phyloP scores from a whole-genome alignment of 2,329 filamentous ascomycete species.

The Calonectria hongkongensis region DNA sequence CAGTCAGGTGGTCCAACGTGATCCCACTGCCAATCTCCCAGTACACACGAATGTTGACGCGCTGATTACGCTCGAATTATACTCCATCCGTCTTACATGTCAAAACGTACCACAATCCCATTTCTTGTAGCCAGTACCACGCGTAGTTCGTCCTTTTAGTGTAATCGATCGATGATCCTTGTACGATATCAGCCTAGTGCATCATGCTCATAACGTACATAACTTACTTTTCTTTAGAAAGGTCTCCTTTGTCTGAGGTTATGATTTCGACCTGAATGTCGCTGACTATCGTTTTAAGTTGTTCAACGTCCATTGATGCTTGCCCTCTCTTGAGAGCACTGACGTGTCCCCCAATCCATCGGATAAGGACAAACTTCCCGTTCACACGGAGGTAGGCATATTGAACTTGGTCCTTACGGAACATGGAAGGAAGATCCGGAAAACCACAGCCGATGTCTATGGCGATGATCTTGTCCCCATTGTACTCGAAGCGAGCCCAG shows the following conservation, averaged over 20 bases:
- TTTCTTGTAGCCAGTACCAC: too few species aligned
- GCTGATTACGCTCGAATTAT: too few species aligned
- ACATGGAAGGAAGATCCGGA: conserved; percentile 6
- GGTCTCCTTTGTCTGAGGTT: neutral
- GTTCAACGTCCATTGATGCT: neutral
- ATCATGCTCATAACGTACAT: neutral
- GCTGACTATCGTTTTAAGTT: conserved; percentile 10
- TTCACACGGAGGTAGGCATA: conserved; percentile 1
- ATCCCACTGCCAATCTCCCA: too few species aligned
- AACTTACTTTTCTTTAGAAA: neutral
- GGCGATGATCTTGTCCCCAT: conserved; percentile 11
- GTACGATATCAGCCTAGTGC: neutral
- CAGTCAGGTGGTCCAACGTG: too few species aligned
- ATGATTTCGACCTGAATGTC: conserved; percentile 2
- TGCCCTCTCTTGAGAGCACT: neutral
- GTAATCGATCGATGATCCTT: neutral
- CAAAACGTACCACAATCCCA: too few species aligned
- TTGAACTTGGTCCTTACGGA: neutral
- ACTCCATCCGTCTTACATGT: too few species aligned
- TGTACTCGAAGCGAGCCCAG: conserved; percentile 2
- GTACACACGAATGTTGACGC: too few species aligned
- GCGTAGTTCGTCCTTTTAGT: neutral
- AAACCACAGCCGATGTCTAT: neutral
- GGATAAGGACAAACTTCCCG: neutral
- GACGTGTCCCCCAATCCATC: neutral